Evolutionary conservation across 768 basidiomycete genomes (phyloP).

Genomic region (Rhizopogon vulgaris): DNA sequence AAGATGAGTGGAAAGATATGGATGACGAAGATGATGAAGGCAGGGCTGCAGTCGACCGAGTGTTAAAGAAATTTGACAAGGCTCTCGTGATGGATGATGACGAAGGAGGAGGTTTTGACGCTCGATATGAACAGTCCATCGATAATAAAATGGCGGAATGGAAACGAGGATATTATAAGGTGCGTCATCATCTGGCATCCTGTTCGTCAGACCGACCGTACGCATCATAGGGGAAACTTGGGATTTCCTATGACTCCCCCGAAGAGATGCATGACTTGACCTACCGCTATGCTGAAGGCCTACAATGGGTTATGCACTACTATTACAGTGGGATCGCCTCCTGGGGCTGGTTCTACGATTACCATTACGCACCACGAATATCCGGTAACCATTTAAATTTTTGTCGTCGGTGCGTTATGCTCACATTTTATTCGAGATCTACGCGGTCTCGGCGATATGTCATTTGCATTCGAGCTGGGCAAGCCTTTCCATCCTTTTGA

Average conservation of each 20-base stretch:
- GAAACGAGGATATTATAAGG: constrained; percentile 88
- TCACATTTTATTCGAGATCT: constrained; percentile 38
- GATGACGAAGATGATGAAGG: constrained; percentile 67
- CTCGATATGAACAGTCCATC: constrained; percentile 63
- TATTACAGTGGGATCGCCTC: constrained; percentile 96
- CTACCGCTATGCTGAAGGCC: constrained; percentile 83
- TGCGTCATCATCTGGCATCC: constrained; percentile 25
- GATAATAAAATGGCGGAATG: constrained; percentile 87
- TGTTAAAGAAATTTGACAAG: constrained; percentile 83
- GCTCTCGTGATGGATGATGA: constrained; percentile 72
- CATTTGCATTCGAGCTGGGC: constrained; percentile 84
- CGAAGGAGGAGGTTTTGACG: constrained; percentile 72
- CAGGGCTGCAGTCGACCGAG: constrained; percentile 67
- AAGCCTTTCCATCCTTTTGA: constrained; percentile 89
- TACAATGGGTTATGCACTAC: constrained; percentile 99
- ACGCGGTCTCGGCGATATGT: constrained; percentile 61
- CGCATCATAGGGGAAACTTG: constrained; percentile 68
- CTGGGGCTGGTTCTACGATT: constrained; percentile 99
- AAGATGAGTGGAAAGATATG: constrained; percentile 43
- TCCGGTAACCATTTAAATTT: constrained; percentile 53
- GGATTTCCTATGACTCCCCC: constrained; percentile 67
- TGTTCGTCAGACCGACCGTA: constrained; percentile 9
- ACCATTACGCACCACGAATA: constrained; percentile 95
- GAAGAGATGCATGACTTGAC: constrained; percentile 64
- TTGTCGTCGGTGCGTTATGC: neutral